Evolutionary conservation across 352 stramenopile genomes (phyloP).

Genomic region (Globisporangium splendens): DNA sequence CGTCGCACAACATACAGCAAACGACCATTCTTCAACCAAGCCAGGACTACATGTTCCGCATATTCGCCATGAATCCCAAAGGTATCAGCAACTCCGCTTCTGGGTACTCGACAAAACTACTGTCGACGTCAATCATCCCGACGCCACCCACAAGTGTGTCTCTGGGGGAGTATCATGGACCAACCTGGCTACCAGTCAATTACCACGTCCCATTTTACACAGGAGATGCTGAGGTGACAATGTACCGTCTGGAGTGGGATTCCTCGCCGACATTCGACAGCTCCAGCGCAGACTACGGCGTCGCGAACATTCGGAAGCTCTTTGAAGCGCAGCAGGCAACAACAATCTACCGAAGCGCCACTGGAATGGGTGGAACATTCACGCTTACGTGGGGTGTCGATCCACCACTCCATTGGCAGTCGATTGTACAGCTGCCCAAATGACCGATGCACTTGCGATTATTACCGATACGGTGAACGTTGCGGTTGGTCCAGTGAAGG

Average conservation of each 20-base stretch:
- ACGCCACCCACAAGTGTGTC: constrained; percentile 68
- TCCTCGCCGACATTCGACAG: constrained; percentile 79
- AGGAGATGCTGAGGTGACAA: constrained; percentile 85
- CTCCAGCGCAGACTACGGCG: constrained; percentile 76
- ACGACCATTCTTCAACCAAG: constrained; percentile 54
- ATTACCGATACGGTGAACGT: constrained; percentile 80
- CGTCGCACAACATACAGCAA: constrained; percentile 46
- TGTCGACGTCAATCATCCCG: constrained; percentile 57
- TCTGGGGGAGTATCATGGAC: constrained; percentile 74
- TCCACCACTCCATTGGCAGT: constrained; percentile 58
- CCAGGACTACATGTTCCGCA: constrained; percentile 45
- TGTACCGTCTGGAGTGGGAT: constrained; percentile 93
- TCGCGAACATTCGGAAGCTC: constrained; percentile 81
- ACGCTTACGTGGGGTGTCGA: constrained; percentile 88
- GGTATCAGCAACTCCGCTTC: constrained; percentile 44
- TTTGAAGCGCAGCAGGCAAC: constrained; percentile 91
- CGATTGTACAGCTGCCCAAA: constrained; percentile 60
- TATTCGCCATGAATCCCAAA: constrained; percentile 59
- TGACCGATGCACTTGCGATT: constrained; percentile 75
- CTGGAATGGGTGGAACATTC: constrained; percentile 82
- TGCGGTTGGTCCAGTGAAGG: constrained; percentile 70
- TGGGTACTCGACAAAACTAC: constrained; percentile 37
- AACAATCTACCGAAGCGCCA: constrained; percentile 58
- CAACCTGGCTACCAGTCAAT: constrained; percentile 72
- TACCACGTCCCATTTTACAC: constrained; percentile 84